Percentiles rank a stretch among this genome's conserved stretches.
Evolutionary conservation across 2,329 filamentous ascomycete genomes (phyloP).

Genomic region (Sclerotinia spermophila): DNA sequence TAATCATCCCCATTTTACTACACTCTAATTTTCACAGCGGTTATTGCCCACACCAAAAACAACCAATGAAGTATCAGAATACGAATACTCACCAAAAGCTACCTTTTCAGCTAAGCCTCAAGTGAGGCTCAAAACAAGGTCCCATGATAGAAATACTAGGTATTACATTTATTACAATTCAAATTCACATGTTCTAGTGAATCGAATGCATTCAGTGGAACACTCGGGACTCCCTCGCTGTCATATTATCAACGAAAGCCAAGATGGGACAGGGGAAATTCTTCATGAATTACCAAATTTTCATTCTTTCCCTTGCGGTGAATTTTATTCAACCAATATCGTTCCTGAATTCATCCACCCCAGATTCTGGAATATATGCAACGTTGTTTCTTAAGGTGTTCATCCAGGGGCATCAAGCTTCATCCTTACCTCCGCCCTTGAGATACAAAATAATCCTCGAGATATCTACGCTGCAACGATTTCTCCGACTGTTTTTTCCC

Average conservation of each 20-base stretch:
- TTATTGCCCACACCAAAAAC: not conserved
- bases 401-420: not conserved
- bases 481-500: not conserved
- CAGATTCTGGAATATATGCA: not conserved
- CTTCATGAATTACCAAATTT: not conserved
- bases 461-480: not conserved
- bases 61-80: not conserved
- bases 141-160: slow-evolving; percentile 1
- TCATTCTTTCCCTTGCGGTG: not conserved
- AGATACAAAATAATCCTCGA: not conserved
- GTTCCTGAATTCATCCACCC: not conserved
- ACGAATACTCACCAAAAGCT: not conserved
- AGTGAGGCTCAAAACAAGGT: slow-evolving; percentile 6
- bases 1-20: not conserved
- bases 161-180: not conserved
- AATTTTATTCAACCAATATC: not conserved
- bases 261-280: not conserved
- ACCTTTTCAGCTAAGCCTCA: slow-evolving; percentile 2
- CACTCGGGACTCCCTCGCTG: not conserved
- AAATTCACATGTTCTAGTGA: not conserved
- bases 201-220: not conserved
- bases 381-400: not conserved
- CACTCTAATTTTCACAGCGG: not conserved
- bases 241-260: not conserved
- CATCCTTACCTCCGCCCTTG: not conserved